Conservation (phyloP, 2,329 filamentous ascomycete species). For the Ophiostoma ulmi region DNA sequence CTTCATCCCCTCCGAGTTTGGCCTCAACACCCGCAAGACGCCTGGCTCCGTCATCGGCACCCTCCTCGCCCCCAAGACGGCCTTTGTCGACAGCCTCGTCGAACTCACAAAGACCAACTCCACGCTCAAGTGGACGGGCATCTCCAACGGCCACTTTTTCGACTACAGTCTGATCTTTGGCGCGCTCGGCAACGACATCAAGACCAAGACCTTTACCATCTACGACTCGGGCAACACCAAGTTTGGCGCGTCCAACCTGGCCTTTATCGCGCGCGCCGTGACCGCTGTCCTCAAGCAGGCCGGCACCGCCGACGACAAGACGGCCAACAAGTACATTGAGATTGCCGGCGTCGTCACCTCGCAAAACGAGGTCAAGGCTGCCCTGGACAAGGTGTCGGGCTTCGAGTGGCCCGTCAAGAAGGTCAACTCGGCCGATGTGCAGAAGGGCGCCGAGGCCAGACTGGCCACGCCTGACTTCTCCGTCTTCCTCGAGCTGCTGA, state of each 20-base stretch:
- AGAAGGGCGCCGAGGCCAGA: constrained; percentile 40
- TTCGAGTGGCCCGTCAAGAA: constrained; percentile 46
- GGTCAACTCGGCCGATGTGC: constrained; percentile 34
- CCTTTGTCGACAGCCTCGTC: constrained; percentile 36
- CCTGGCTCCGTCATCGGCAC: constrained; percentile 24
- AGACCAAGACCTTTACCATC: constrained; percentile 42
- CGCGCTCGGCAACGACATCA: constrained; percentile 45
- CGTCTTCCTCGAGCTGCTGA: constrained; percentile 33
- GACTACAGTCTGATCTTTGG: constrained; percentile 44
- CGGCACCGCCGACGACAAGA: constrained; percentile 30
- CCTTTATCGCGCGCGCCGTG: constrained; percentile 31
- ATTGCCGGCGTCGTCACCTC: constrained; percentile 52
- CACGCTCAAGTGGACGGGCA: constrained; percentile 32
- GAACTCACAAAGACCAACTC: constrained; percentile 22
- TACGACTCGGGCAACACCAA: constrained; percentile 31
- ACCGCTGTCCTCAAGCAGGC: constrained; percentile 30
- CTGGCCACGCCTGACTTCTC: constrained; percentile 38
- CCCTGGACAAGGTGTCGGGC: constrained; percentile 48
- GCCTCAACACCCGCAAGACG: constrained; percentile 29
- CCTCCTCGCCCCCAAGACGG: constrained; percentile 38
- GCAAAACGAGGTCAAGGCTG: constrained; percentile 52
- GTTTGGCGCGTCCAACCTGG: constrained; percentile 30
- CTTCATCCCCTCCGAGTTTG: constrained; percentile 32
- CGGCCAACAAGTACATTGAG: constrained; percentile 48
- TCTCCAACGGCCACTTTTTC: constrained; percentile 33